Evolutionary conservation across 257 asterid genomes (phyloP), one percentile per base, ranked within the genome.

Genomic region (Striga asiatica): DNA sequence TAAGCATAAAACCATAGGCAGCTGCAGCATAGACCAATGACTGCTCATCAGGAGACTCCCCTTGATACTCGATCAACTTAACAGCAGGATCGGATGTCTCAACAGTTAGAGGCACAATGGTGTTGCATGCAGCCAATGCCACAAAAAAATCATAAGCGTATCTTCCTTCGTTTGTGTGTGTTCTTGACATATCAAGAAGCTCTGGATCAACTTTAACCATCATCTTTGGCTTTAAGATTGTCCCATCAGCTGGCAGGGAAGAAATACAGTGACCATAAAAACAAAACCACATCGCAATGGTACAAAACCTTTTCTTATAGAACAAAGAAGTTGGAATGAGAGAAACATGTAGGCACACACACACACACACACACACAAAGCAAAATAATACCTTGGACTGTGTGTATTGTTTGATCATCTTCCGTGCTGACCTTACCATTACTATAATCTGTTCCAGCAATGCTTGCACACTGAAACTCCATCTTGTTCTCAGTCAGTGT

Each of bases 31-130:
- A 88, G 32, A 75, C 97, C 78, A 92, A 72, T 56, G 99, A 95
- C 78, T 92, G 99, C 66, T 92, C 99, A 76, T 92, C 99, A 3
- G 99, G 99, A 52, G 99, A 92, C 72, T 92, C 99, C 47, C 99
- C 99, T 54, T 92, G 97, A 70, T 84, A 92, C 56, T 92, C 95
- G 24, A 92, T 74, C 79, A 84, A 61, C 70, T 74, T 92, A 23
- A 78, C 70, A 55, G 79, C 59, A 59, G 99, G 94, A 78, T 88
- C 95, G 39, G 93, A 59, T 22, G 95, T 82, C 50, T 81, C 95
- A 14, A 64, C 68, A 28, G 76, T 67, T 51, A 88, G 71, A 68
- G 99, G 97, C 63, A 92, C 99, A 22, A 92, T 92, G 43, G 99
- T 92, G 69, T 92, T 92, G 77, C 99, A 92, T 66, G 99, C 91